Evolutionary conservation across 176 grass and related monocot genomes (phyloP).

Genomic region (Lolium rigidum): DNA sequence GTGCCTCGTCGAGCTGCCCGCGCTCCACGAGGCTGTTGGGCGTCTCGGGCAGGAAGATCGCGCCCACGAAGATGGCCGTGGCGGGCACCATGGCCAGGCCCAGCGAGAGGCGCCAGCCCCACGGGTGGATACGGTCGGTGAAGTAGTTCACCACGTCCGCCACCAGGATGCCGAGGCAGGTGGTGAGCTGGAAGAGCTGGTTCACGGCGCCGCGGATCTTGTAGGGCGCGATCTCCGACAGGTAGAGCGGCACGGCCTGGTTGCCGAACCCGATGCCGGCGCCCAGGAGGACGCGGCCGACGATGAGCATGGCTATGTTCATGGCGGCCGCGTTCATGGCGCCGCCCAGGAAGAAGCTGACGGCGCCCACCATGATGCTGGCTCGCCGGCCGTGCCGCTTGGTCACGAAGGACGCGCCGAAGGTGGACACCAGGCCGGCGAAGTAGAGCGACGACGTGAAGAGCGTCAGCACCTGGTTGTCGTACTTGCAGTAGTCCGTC

Average conservation of each 20-base stretch:
- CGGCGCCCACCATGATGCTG: slow-evolving; percentile 86
- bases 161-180: slow-evolving; percentile 86
- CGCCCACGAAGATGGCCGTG: slow-evolving; percentile 75
- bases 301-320: slow-evolving; percentile 87
- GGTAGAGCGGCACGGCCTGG: slow-evolving; percentile 94
- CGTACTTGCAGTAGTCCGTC: slow-evolving; percentile 99
- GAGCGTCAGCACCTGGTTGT: slow-evolving; percentile 91
- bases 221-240: slow-evolving; percentile 87
- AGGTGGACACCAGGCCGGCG: slow-evolving; percentile 88
- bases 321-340: slow-evolving; percentile 69
- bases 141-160: slow-evolving; percentile 94
- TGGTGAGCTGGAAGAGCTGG: slow-evolving; percentile 98
- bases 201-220: slow-evolving; percentile 94
- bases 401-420: slow-evolving; percentile 84
- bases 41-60: slow-evolving; percentile 82
- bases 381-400: slow-evolving; percentile 58
- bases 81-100: slow-evolving; percentile 87
- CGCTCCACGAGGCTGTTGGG: slow-evolving; percentile 97
- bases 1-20: slow-evolving; percentile 64
- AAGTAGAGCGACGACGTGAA: slow-evolving; percentile 99
- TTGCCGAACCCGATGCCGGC: slow-evolving; percentile 94
- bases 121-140: slow-evolving; percentile 77
- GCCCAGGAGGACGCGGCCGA: slow-evolving; percentile 83
- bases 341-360: slow-evolving; percentile 94
- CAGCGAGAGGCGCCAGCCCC: slow-evolving; percentile 91